phyloP scores from a whole-genome alignment of 1,139 yeast species.

The Lizanozyma gosingica region DNA sequence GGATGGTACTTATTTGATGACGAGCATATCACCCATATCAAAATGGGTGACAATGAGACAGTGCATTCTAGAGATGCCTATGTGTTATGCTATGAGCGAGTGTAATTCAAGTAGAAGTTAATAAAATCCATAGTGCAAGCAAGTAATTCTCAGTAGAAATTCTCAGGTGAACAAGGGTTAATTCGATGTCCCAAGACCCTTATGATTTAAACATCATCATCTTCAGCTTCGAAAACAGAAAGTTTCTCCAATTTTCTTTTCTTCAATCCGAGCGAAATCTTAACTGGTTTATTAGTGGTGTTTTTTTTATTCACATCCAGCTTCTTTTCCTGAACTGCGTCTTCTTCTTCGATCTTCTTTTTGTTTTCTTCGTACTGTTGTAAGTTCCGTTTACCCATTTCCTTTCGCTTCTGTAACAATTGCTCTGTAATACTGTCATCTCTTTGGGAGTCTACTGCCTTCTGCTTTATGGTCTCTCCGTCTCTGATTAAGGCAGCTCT shows the following conservation, averaged over 20 bases:
- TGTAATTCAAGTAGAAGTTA: too few species aligned
- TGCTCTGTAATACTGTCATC: neutral
- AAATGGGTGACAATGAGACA: constrained; percentile 24
- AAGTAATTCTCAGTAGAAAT: too few species aligned
- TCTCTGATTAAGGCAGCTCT: constrained; percentile 7
- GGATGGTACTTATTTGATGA: constrained; percentile 74
- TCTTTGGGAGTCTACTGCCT: constrained; percentile 1
- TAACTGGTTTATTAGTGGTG: neutral
- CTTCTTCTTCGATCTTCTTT: neutral
- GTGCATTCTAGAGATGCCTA: constrained; percentile 56
- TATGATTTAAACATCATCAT: too few species aligned
- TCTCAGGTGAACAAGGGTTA: too few species aligned
- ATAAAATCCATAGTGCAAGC: too few species aligned
- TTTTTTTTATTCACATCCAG: too few species aligned
- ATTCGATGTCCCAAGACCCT: too few species aligned
- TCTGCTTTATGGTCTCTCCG: constrained; percentile 6
- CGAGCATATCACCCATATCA: constrained; percentile 41
- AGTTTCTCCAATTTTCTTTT: neutral
- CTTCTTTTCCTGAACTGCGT: neutral
- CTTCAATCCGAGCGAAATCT: neutral
- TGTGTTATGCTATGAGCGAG: constrained; percentile 59
- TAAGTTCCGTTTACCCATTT: neutral
- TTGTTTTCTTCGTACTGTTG: neutral
- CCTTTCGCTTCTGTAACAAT: constrained; percentile 2
- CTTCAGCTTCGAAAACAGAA: neutral